Percentiles rank a stretch among this genome's conserved stretches.
These are phyloP conservation scores for Flammula alnicola DNA, from an alignment of 1,284 basidiomycete species.

Conservation along the genomic window DNA sequence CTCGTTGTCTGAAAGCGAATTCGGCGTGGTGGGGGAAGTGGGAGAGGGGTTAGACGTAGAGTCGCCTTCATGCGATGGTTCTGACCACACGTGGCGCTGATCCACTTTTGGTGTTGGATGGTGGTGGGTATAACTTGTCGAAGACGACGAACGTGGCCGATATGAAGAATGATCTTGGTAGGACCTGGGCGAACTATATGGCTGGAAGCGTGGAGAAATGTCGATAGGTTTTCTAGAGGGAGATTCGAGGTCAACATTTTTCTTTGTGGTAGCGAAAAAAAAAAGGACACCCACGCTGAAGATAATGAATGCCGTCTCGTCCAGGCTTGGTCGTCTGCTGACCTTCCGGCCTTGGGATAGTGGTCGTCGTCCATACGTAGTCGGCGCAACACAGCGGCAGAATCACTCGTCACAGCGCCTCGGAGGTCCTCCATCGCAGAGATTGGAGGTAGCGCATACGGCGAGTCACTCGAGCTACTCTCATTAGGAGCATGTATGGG, in stretches of 20 bases:
- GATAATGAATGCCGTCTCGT: slow-evolving; percentile 43
- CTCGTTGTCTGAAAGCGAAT: slow-evolving; percentile 37
- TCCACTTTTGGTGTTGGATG: slow-evolving; percentile 13
- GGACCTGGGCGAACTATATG: slow-evolving; percentile 28
- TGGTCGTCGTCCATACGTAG: slow-evolving; percentile 54
- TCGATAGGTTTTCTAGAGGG: slow-evolving; percentile 25
- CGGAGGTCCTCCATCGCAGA: slow-evolving; percentile 65
- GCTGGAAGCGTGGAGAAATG: slow-evolving; percentile 32
- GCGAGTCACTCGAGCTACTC: slow-evolving; percentile 26
- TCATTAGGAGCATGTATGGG: slow-evolving; percentile 49
- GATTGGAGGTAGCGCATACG: slow-evolving; percentile 68
- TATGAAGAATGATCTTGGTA: slow-evolving; percentile 24
- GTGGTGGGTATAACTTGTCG: slow-evolving; percentile 19
- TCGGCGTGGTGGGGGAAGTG: slow-evolving; percentile 51
- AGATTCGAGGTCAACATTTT: slow-evolving; percentile 3
- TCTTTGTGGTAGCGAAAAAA: not conserved
- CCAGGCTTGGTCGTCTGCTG: slow-evolving; percentile 29
- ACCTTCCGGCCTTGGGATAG: slow-evolving; percentile 23
- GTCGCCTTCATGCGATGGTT: slow-evolving; percentile 36
- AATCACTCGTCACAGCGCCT: slow-evolving; percentile 55
- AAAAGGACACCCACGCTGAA: slow-evolving; percentile 32
- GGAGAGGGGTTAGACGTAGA: slow-evolving; percentile 53
- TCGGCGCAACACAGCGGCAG: slow-evolving; percentile 64
- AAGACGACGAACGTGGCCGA: slow-evolving; percentile 23
- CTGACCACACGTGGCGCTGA: slow-evolving; percentile 32